phyloP scores from a whole-genome alignment of 2,329 filamentous ascomycete species.

The Sporothrix protearum region DNA sequence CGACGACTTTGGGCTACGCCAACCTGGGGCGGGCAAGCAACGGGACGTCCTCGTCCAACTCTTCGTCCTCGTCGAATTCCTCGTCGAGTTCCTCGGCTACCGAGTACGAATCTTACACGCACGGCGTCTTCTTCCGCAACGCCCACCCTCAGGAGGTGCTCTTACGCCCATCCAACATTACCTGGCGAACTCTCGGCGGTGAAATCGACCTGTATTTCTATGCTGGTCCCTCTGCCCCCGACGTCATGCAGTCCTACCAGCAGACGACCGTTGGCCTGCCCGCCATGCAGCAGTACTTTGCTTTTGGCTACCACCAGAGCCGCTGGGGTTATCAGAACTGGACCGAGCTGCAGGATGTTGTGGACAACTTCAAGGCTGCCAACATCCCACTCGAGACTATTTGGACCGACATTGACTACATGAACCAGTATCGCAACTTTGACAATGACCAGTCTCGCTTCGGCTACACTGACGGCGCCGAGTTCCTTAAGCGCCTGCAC shows the following conservation, averaged over 20 bases:
- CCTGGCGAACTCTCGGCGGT: conserved; percentile 58
- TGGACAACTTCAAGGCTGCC: conserved; percentile 61
- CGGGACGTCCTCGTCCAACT: neutral
- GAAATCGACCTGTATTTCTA: conserved; percentile 78
- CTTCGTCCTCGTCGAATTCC: neutral
- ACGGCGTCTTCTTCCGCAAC: conserved; percentile 60
- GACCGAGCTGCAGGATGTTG: conserved; percentile 62
- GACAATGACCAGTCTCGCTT: conserved; percentile 59
- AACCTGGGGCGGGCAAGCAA: neutral
- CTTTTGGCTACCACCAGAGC: conserved; percentile 79
- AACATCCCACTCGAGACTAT: conserved; percentile 70
- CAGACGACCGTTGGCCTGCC: conserved; percentile 63
- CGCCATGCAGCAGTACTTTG: conserved; percentile 77
- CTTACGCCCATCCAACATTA: conserved; percentile 55
- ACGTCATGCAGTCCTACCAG: conserved; percentile 66
- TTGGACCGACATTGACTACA: conserved; percentile 71
- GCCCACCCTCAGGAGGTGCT: conserved; percentile 63
- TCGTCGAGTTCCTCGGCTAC: conserved; percentile 35
- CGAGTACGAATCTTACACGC: conserved; percentile 44
- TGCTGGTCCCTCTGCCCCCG: conserved; percentile 64
- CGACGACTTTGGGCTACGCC: neutral
- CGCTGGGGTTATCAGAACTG: conserved; percentile 78
- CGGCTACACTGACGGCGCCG: conserved; percentile 53
- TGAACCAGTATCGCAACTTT: conserved; percentile 60
- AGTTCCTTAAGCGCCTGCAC: conserved; percentile 62